Evolutionary conservation across 306 rosid species (phyloP), one percentile per base, ranked within the genome.

Genomic region (Arachis hypogaea): DNA sequence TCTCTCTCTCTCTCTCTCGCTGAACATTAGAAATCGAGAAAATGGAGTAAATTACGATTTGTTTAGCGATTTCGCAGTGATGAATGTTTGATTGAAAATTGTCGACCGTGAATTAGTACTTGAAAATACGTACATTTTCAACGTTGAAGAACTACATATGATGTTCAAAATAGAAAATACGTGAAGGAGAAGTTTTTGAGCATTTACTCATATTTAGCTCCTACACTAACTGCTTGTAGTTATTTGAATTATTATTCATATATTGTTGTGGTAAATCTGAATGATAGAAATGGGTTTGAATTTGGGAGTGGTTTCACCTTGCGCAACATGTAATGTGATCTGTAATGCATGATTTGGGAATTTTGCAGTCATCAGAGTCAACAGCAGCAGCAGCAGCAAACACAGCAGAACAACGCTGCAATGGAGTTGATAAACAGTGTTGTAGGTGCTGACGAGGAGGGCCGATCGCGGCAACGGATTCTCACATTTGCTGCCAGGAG

Each of bases 401-500:
- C 68, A 9, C 90, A 85, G 9, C 96, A 88, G 84, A 90, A 88
- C 75, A 82, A 80, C 54, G 89, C 97, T 72, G 96, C 99, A 36
- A 90, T 95, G 98, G 96, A 90, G 18, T 83, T 95, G 88, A 95
- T 92, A 80, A 92, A 81, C 58, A 90, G 99, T 59, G 93, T 92
- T 38, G 83, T 93, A 11, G 98, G 96, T 70, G 86, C 78, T 2
- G 99, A 92, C 38, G 99, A 90, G 69, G 99, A 95, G 67, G 93
- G 99, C n/a, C 92, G 98, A 42, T 95, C 99, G 60, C 96, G 98
- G 55, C 99, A 95, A 65, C 76, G 99, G 49, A 93, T 95, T 76
- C 99, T 95, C 77, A 90, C 98, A 44, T 92, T 92, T 83, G 99
- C 98, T 82, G 99, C 99, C 60, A 88, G 85, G 84, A 95, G 99